Conservation (phyloP, 805 yeast species). For the Metschnikowia continentalis region DNA sequence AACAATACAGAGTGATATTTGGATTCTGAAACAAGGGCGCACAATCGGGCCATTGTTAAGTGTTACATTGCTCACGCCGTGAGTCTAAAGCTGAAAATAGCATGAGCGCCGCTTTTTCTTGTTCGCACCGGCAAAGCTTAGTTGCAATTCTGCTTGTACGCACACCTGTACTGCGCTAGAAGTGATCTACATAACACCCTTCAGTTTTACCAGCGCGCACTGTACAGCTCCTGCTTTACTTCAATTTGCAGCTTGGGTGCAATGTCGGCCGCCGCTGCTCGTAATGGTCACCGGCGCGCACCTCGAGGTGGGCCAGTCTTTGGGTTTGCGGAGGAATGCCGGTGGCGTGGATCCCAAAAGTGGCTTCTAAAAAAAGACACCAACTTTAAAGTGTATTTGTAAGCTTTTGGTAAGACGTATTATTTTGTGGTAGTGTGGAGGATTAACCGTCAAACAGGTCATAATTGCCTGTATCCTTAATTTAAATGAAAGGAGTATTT, state of each 20-base stretch:
- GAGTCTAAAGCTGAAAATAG: not conserved
- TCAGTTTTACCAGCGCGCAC: slow-evolving; percentile 3
- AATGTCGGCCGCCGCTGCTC: slow-evolving; percentile 1
- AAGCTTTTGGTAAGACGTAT: not conserved
- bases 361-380: too few relatives aligned
- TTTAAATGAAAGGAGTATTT: not conserved
- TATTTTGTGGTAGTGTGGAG: not conserved
- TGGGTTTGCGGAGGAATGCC: not conserved
- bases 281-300: not conserved
- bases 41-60: not conserved
- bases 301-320: not conserved
- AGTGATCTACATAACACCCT: slow-evolving; percentile 1
- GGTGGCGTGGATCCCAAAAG: too few relatives aligned
- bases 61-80: not conserved
- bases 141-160: not conserved
- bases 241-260: slow-evolving; percentile 3
- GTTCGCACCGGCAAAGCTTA: not conserved
- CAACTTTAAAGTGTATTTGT: not conserved
- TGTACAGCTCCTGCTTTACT: slow-evolving; percentile 1
- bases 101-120: not conserved
- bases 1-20: not conserved
- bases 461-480: not conserved
- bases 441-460: not conserved
- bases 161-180: slow-evolving; percentile 5
- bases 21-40: not conserved